These are phyloP conservation scores for Alternaria arborescens DNA, from an alignment of 2,329 filamentous ascomycete genomes.

Conservation along the genomic window DNA sequence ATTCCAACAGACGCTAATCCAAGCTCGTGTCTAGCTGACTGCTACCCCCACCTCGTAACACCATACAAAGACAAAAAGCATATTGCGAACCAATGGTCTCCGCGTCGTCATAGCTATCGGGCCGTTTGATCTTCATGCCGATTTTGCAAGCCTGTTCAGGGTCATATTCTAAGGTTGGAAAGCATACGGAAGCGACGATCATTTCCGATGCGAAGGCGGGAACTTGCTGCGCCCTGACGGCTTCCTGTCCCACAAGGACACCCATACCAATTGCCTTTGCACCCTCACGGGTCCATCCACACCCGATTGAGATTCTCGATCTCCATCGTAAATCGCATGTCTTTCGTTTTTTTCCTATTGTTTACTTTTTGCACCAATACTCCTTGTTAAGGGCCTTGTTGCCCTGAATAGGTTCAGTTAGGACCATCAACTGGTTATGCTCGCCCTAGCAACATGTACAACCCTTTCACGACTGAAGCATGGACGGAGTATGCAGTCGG, in stretches of 20 bases:
- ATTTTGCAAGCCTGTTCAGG: background rate
- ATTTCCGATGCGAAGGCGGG: background rate
- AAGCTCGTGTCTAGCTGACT: background rate
- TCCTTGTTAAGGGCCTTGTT: background rate
- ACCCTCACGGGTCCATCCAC: background rate
- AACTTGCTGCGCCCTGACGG: background rate
- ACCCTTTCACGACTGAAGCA: conserved; percentile 16
- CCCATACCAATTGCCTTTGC: conserved; percentile 1
- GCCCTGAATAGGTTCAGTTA: background rate
- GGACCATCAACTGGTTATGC: background rate
- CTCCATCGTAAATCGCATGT: background rate
- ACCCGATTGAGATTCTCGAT: background rate
- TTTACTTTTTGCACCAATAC: background rate
- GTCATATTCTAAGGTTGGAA: background rate
- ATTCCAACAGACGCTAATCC: background rate
- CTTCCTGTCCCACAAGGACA: background rate
- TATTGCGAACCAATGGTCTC: background rate
- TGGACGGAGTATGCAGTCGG: conserved; percentile 23
- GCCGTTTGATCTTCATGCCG: background rate
- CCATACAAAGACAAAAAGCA: background rate
- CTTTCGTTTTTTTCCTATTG: background rate
- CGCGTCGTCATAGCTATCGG: background rate
- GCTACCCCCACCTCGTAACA: background rate
- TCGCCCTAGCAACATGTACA: conserved; percentile 3
- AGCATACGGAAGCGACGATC: background rate